Percentiles rank a stretch among this genome's conserved stretches.
Conservation (phyloP, 352 stramenopile genomes). For the Phytophthora syringae region DNA sequence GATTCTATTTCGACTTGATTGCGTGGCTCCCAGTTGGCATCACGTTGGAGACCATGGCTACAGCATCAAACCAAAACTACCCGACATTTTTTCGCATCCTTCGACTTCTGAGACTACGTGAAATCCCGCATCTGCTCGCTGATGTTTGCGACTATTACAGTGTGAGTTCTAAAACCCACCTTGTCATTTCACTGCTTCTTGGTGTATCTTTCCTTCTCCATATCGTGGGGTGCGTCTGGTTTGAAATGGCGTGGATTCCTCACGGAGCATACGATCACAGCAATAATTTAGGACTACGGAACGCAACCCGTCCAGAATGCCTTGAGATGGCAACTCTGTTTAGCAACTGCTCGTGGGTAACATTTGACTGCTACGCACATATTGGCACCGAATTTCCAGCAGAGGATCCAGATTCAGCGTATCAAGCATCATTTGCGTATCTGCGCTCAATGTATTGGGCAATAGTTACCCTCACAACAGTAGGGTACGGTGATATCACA, state of each 20-base stretch:
- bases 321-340: conserved; percentile 57
- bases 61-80: conserved; percentile 24
- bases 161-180: conserved; percentile 66
- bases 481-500: conserved; percentile 80
- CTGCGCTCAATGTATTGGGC: conserved; percentile 80
- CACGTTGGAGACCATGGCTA: conserved; percentile 50
- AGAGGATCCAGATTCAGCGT: conserved; percentile 44
- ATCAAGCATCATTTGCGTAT: conserved; percentile 66
- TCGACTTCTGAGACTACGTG: conserved; percentile 58
- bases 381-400: conserved; percentile 42
- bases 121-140: conserved; percentile 46
- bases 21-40: conserved; percentile 55
- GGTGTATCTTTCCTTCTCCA: conserved; percentile 64
- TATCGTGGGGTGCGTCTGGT: conserved; percentile 73
- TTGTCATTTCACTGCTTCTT: conserved; percentile 55
- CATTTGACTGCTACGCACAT: background rate
- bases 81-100: conserved; percentile 51
- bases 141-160: conserved; percentile 64
- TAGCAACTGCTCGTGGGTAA: conserved; percentile 16
- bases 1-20: conserved; percentile 63
- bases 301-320: conserved; percentile 36
- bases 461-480: conserved; percentile 69
- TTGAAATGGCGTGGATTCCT: conserved; percentile 59
- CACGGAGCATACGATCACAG: background rate
- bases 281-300: background rate